These are phyloP conservation scores for Coffea eugenioides DNA, from an alignment of 257 asterid genomes.

Conservation along the genomic window DNA sequence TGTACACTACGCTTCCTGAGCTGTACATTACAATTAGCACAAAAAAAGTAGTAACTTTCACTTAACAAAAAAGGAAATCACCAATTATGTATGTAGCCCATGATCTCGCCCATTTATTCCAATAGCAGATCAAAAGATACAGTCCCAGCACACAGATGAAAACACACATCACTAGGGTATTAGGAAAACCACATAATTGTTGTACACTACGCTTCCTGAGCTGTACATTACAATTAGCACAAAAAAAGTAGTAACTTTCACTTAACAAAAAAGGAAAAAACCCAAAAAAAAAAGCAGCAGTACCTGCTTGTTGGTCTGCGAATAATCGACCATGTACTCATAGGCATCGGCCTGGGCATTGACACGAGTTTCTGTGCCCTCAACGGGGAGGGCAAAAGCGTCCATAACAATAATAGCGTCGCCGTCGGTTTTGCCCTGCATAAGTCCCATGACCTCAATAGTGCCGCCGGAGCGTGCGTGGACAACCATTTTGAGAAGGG, in stretches of 20 bases:
- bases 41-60: background rate
- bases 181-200: background rate
- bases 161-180: background rate
- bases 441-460: slow-evolving; percentile 96
- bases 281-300: background rate
- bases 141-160: no score
- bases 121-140: no score
- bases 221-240: background rate
- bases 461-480: slow-evolving; percentile 99
- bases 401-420: slow-evolving; percentile 95
- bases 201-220: background rate
- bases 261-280: background rate
- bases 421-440: slow-evolving; percentile 98
- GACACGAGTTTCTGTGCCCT: slow-evolving; percentile 99
- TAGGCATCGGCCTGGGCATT: slow-evolving; percentile 99
- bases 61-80: background rate
- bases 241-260: background rate
- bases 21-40: background rate
- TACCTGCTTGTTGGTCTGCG: slow-evolving; percentile 87
- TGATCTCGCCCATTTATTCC: no score
- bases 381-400: slow-evolving; percentile 99
- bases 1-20: background rate
- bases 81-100: no score
- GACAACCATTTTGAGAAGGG: slow-evolving; percentile 96
- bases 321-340: slow-evolving; percentile 95